Evolutionary conservation across 768 basidiomycete genomes (phyloP), one percentile per base, ranked within the genome.

Genomic region (Lactarius pseudohatsudake): DNA sequence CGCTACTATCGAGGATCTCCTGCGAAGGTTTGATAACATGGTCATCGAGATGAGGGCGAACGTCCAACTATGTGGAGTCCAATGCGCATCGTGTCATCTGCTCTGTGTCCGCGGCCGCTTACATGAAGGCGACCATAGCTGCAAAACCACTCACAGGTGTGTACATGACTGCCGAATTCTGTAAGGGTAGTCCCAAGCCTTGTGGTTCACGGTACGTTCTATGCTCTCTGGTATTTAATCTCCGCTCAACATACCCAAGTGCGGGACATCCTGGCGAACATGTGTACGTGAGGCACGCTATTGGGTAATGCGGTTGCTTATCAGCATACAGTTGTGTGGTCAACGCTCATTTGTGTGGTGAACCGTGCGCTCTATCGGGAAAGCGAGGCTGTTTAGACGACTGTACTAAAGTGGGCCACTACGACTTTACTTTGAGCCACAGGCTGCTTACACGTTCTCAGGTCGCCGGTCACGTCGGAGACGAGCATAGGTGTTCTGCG

Each of bases 201-300:
- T 87, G 86, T 72, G 79, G 81, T 18, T 77, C 82, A 68, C 77
- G 76, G 85, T 86, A 70, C 59, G 84, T 77, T 9, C 2, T 30
- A 4, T 7, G 11, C 43, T 22, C 10, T 16, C 36, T 11, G 28
- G 11, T 28, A 18, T 16, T 54, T 38, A 32, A 20, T 20, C 13
- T 34, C 9, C 4, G 32, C 64, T 59, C 3, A 40, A n/a, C 36
- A 2, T 3, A n/a, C 2, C 8, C 40, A 66, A 87, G 86, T n/a
- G 86, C 85, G 36, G 87, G 86, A 0, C 86, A 88, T 66, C 72
- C 79, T 26, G 85, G 84, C 16, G 77, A 75, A 11, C 86, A 87
- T 68, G 78, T 85, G 86, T 86, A 72, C 59, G 81, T 63, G 36
- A 36, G 16, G 16, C 18, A 13, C 3, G 9, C 20, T 15, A 3